Percentiles rank a stretch among this genome's conserved stretches.
phyloP scores from a whole-genome alignment of 169 alveolate species.

The Eimeria sp. region DNA sequence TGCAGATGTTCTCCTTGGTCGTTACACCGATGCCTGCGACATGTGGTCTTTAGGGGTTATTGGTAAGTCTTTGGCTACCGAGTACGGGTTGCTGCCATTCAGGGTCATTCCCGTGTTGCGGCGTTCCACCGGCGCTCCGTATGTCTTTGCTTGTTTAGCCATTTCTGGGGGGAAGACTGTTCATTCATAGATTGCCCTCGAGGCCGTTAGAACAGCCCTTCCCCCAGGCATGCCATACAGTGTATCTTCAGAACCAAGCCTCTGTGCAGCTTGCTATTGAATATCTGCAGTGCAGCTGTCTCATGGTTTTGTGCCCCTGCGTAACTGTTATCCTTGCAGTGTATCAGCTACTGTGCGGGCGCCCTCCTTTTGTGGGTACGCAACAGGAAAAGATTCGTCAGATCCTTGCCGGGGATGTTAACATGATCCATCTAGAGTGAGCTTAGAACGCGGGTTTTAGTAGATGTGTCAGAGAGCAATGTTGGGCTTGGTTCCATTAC shows the following conservation, averaged over 20 bases:
- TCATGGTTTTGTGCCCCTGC: too few relatives aligned
- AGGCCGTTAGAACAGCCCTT: neutral
- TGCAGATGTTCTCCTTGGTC: conserved; percentile 81
- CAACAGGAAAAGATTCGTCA: conserved; percentile 60
- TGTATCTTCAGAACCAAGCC: neutral
- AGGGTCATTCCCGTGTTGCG: neutral
- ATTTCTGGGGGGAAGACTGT: neutral
- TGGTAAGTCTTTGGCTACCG: conserved; percentile 67
- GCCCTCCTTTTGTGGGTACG: conserved; percentile 78
- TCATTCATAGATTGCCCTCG: neutral
- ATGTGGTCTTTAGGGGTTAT: conserved; percentile 88
- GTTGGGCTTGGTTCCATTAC: neutral
- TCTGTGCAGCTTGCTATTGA: neutral
- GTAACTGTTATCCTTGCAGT: conserved; percentile 36
- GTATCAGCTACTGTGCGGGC: conserved; percentile 76
- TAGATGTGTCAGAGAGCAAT: neutral
- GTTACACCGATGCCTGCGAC: conserved; percentile 85
- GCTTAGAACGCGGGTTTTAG: neutral
- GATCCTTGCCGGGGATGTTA: conserved; percentile 69
- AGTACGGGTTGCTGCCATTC: conserved; percentile 70
- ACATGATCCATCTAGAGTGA: conserved; percentile 41
- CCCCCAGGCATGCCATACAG: neutral
- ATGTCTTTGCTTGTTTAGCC: neutral
- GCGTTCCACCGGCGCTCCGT: neutral
- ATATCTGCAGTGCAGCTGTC: neutral